Evolutionary conservation across 139 green algal genomes (phyloP), one percentile per base, ranked within the genome.

Genomic region (Astrephomene gubernaculifera): DNA sequence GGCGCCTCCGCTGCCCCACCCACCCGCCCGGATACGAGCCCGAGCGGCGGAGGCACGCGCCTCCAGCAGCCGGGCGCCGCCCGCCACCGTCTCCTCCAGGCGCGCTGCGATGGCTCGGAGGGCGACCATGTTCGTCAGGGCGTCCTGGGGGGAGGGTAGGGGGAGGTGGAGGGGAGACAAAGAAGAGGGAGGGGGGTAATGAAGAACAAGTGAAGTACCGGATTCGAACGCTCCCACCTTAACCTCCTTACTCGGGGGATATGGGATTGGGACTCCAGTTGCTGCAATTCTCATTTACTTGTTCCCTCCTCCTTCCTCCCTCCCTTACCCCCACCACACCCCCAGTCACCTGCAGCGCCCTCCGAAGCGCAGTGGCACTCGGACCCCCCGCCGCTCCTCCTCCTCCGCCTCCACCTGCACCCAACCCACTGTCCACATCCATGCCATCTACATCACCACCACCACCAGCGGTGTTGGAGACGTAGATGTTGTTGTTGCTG

Each of bases 61-160:
- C 49, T n/a, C 61, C 17, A 43, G 31, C 49, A 57, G 31, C 29
- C 45, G 80, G 19, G 10, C 33, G 12, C 25, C 71, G 21, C 52
- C 60, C 41, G 4, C n/a, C 85, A 94, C 89, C 86, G 57, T 24
- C 74, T 94, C 89, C 43, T 83, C 88, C 64, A 94, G 81, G 2
- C 86, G 60, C 0, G 27, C 63, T 64, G 90, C 84, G 12, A 90
- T 52, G 0, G 89, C 83, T 3, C 49, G 36, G 38, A 94, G 88
- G 1, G 61, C 57, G 43, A 92, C 81, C 84, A 91, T 91, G 79
- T 90, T 90, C 31, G 78, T 9, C 61, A 84, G 61, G 4, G 63
- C 63, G 44, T 84, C 78, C 78, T 84, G 60, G 29, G n/a, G 35
- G 12, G 69, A 14, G 12, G 39, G 9, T 25, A 10, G 45, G 17